phyloP scores from a whole-genome alignment of 139 green algal genomes.

The Picochlorum sp. region DNA sequence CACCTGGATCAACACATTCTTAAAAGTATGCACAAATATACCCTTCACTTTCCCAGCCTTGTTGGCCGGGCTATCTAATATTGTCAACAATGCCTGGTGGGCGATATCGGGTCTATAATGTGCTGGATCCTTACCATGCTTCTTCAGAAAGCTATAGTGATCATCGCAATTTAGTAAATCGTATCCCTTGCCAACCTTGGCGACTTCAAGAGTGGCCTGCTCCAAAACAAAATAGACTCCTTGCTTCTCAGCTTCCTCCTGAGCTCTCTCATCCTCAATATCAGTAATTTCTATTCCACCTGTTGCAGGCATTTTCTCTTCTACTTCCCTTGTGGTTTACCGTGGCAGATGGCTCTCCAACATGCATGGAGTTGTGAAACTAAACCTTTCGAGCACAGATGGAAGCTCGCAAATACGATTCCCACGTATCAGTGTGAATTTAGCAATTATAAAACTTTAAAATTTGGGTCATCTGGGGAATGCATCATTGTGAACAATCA shows the following conservation, averaged over 20 bases:
- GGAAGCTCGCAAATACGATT: too few relatives aligned
- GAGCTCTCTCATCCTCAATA: conserved; percentile 40
- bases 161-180: conserved; percentile 94
- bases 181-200: conserved; percentile 89
- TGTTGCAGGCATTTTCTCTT: conserved; percentile 7
- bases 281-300: conserved; percentile 45
- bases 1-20: conserved; percentile 89
- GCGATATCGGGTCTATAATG: conserved; percentile 88
- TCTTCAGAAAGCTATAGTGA: conserved; percentile 79
- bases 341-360: too few relatives aligned
- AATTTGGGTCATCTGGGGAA: too few relatives aligned
- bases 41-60: conserved; percentile 85
- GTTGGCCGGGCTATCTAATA: conserved; percentile 92
- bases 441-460: too few relatives aligned
- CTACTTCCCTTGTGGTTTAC: not conserved
- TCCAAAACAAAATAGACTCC: conserved; percentile 90
- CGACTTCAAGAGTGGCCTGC: conserved; percentile 79
- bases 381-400: too few relatives aligned
- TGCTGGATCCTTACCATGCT: conserved; percentile 77
- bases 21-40: conserved; percentile 82
- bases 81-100: conserved; percentile 87
- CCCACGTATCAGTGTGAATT: too few relatives aligned
- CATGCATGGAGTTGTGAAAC: too few relatives aligned
- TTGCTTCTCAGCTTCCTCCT: conserved; percentile 18
- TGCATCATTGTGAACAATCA: too few relatives aligned